Base-by-base conservation (phyloP, 2,329 filamentous ascomycete genomes). In the Zasmidium citrigriseum region DNA sequence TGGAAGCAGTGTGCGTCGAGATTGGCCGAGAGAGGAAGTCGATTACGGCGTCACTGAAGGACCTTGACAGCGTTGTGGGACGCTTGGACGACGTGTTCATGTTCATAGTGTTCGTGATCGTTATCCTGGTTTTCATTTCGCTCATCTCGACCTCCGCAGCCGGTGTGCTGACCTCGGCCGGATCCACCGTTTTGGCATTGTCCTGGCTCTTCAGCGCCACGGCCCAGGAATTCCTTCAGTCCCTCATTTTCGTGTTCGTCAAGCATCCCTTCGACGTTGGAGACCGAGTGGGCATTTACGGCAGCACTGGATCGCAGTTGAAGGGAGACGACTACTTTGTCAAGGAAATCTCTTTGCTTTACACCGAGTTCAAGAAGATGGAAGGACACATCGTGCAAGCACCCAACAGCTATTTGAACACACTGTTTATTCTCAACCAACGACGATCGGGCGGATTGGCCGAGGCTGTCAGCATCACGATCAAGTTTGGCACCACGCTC, bases 321-420 rank as follows among this genome's bases (percentile, higher is more conserved):
- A 85, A 83, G 34, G 93, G 93, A 47, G 93, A 97, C 67, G 93
- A 97, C 69, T 98, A 96, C 76, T 97, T 96, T 65, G 93, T 98
- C 54, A 96, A 96, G 55, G 91, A 96, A 70, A 96, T 98, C 55
- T 89, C 91, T 1, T 82, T 98, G 1, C 82, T 97, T 16, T 98
- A 95, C 73, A 98, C 93, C 14, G 93, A 97, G 70, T 97, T 97
- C 80, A 97, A 97, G 82, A 97, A 97, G 80, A 93, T 97, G 90
- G 89, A 97, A 75, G 93, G 93, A 1, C 93, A 97, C 68, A 89
- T 97, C 22, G 93, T 98, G 0, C 93, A 97, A 75, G 93, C 93
- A 0, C 93, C 93, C 11, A 98, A 98, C 82, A 96, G 89, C 58
- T 87, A 96, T 38, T 83, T 98, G 55, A 98, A 97, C 76, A 67